Conservation (phyloP, 345 rosid genomes). For the Salix arbutifolia region DNA sequence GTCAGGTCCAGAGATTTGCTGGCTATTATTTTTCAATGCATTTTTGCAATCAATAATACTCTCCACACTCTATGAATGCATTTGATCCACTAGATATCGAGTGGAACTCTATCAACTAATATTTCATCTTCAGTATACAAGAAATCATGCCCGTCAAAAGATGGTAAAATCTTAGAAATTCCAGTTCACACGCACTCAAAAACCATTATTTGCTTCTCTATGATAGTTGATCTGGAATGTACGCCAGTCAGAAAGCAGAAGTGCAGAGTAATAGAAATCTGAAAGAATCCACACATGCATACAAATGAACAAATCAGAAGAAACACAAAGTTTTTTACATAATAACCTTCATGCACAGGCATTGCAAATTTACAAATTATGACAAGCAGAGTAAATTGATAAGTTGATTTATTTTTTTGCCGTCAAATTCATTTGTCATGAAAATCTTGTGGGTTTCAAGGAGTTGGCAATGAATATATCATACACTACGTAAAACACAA, state of each 20-base stretch:
- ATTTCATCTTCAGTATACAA: not conserved
- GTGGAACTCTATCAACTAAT: not conserved
- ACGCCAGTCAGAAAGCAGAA: not conserved
- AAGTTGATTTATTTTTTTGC: not conserved
- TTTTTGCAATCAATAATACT: not conserved
- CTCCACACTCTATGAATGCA: not conserved
- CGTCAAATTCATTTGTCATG: not conserved
- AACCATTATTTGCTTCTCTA: not conserved
- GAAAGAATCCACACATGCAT: not conserved
- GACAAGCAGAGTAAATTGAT: not conserved
- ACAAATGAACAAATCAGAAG: not conserved
- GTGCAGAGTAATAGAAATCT: not conserved
- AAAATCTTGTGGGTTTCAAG: not conserved
- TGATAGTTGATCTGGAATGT: not conserved
- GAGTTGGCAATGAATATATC: not conserved
- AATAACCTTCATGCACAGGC: not conserved
- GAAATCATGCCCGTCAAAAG: not conserved
- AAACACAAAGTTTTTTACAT: not conserved
- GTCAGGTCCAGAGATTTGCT: not conserved
- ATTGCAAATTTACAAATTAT: not conserved
- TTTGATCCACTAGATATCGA: not conserved
- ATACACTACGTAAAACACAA: conserved; percentile 1
- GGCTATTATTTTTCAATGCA: not conserved
- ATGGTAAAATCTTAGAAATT: not conserved
- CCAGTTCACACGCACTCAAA: not conserved